Evolutionary conservation across 2,329 filamentous ascomycete genomes (phyloP).

Genomic region (Coccinonectria pachysandricola): DNA sequence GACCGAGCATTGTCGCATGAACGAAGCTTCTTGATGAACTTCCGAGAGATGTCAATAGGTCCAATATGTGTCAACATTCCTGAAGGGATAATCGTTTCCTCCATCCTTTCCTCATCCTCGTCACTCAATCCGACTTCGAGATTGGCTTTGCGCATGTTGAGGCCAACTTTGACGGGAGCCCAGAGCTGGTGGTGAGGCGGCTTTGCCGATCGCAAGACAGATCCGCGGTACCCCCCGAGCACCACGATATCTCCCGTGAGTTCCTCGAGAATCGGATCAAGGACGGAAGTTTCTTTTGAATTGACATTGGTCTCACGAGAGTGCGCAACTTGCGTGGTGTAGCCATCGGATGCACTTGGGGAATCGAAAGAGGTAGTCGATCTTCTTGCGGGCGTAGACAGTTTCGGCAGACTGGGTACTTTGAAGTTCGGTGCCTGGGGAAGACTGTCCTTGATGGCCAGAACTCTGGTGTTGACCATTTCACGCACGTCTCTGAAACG

Average conservation of each 20-base stretch:
- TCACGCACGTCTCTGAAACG: slow-evolving; percentile 71
- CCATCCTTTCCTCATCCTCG: slow-evolving; percentile 76
- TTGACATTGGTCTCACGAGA: slow-evolving; percentile 6
- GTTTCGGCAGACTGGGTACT: slow-evolving; percentile 50
- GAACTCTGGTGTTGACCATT: slow-evolving; percentile 80
- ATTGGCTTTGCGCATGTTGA: slow-evolving; percentile 86
- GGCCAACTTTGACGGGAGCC: slow-evolving; percentile 86
- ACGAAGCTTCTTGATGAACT: slow-evolving; percentile 67
- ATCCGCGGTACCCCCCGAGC: slow-evolving; percentile 83
- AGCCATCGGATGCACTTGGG: slow-evolving; percentile 17
- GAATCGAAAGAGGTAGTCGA: slow-evolving; percentile 23
- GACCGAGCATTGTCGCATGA: slow-evolving; percentile 62
- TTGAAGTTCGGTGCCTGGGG: slow-evolving; percentile 72
- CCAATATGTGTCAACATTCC: slow-evolving; percentile 90
- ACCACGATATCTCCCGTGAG: slow-evolving; percentile 79
- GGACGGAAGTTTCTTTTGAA: slow-evolving; percentile 18
- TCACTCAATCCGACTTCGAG: slow-evolving; percentile 74
- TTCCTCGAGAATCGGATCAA: slow-evolving; percentile 50
- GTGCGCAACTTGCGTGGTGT: slow-evolving; percentile 16
- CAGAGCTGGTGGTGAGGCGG: slow-evolving; percentile 79
- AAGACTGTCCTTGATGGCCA: slow-evolving; percentile 81
- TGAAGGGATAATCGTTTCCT: slow-evolving; percentile 70
- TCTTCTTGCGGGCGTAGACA: slow-evolving; percentile 26
- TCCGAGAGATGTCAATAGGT: slow-evolving; percentile 77
- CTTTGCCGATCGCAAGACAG: slow-evolving; percentile 74